Evolutionary conservation across 1,284 basidiomycete species (phyloP).

Genomic region (Albatrellus sp.): DNA sequence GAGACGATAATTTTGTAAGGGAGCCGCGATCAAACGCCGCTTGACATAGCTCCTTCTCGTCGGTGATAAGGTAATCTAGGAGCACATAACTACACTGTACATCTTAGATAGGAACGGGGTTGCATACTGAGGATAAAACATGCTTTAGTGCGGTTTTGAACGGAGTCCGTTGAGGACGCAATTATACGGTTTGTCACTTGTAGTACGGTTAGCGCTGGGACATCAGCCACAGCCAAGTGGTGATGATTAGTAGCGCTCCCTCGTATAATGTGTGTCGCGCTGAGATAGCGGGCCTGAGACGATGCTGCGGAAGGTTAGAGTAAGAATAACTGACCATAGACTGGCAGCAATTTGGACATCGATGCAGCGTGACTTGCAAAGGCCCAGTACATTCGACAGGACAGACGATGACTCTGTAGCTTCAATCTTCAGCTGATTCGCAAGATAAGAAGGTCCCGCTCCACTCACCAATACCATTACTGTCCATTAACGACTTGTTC

Average conservation of each 20-base stretch:
- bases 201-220: slow-evolving; percentile 38
- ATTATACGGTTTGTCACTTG: slow-evolving; percentile 52
- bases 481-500: slow-evolving; percentile 19
- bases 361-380: slow-evolving; percentile 40
- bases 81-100: background rate
- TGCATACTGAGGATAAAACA: slow-evolving; percentile 61
- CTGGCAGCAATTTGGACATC: slow-evolving; percentile 58
- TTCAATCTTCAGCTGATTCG: background rate
- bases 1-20: slow-evolving; percentile 31
- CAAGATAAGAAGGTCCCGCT: background rate
- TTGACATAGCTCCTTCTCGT: slow-evolving; percentile 55
- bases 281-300: slow-evolving; percentile 15
- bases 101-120: background rate
- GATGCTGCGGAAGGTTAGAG: background rate
- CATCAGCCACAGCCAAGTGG: slow-evolving; percentile 29
- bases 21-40: slow-evolving; percentile 54
- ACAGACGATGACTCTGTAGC: slow-evolving; percentile 12
- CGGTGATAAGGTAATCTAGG: slow-evolving; percentile 58
- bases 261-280: slow-evolving; percentile 47
- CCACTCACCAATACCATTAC: slow-evolving; percentile 25
- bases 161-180: slow-evolving; percentile 25
- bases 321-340: slow-evolving; percentile 36
- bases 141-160: slow-evolving; percentile 38
- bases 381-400: slow-evolving; percentile 28
- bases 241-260: slow-evolving; percentile 21